Percentiles rank a stretch among this genome's conserved stretches.
Evolutionary conservation across 257 asterid species (phyloP).

Genomic region (Nicotiana attenuata): DNA sequence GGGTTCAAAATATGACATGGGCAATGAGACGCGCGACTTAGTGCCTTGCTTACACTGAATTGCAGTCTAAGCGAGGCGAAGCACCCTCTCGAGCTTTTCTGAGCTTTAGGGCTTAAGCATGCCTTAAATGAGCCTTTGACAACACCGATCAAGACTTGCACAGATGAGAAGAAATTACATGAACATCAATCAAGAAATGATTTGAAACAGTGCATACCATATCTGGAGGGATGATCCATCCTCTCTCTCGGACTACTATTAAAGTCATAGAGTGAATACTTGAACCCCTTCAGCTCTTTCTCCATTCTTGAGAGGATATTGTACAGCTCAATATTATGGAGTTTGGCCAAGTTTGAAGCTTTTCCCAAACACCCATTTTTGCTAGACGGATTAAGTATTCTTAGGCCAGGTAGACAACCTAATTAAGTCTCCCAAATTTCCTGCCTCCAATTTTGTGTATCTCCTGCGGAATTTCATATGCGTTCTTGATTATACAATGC

Average conservation of each 20-base stretch:
- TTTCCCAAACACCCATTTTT: constrained; percentile 40
- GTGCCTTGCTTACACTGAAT: no score
- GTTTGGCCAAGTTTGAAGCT: constrained; percentile 36
- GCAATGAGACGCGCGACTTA: no score
- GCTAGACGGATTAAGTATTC: constrained; percentile 28
- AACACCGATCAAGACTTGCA: no score
- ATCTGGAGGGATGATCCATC: constrained; percentile 35
- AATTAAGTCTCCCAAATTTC: constrained; percentile 52
- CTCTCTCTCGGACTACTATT: constrained; percentile 25
- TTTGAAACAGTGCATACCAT: constrained; percentile 24
- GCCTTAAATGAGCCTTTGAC: no score
- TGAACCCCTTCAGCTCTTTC: constrained; percentile 40
- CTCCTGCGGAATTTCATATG: constrained; percentile 26
- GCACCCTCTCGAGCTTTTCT: no score
- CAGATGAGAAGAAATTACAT: no score
- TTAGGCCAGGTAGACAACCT: constrained; percentile 61
- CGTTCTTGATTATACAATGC: not conserved
- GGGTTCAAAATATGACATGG: no score
- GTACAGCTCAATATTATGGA: constrained; percentile 40
- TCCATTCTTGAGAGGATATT: constrained; percentile 27
- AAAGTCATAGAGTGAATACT: constrained; percentile 48
- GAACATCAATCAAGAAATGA: not conserved
- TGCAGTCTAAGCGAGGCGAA: no score
- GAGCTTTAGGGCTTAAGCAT: no score
- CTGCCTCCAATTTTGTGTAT: constrained; percentile 54